Conservation (phyloP, 177 flowering plant genomes). For the Telopea speciosissima region DNA sequence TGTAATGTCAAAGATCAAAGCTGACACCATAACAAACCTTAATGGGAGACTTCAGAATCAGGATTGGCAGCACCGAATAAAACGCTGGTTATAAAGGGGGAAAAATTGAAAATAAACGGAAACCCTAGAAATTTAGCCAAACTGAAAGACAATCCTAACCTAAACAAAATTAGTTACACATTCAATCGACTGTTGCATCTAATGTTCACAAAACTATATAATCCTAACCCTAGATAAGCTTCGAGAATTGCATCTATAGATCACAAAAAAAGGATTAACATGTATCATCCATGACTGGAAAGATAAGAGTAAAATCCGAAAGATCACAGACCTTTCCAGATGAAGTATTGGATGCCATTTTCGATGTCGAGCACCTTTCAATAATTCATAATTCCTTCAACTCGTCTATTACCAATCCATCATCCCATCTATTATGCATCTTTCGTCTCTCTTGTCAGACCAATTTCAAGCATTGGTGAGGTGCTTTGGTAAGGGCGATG, state of each 20-base stretch:
- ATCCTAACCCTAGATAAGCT: no score
- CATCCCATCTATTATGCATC: no score
- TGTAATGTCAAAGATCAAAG: no score
- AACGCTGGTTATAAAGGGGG: neutral
- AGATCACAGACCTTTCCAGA: neutral
- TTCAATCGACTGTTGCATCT: neutral
- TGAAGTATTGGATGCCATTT: neutral
- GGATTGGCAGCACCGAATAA: neutral
- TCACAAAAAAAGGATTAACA: neutral
- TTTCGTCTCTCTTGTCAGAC: no score
- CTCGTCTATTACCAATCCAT: no score
- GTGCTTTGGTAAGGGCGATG: no score
- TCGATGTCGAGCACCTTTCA: neutral
- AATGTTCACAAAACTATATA: neutral
- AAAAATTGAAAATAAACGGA: neutral
- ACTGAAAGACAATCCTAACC: neutral
- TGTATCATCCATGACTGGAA: neutral
- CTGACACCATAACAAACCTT: no score
- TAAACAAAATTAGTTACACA: neutral
- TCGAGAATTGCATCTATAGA: neutral
- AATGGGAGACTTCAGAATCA: neutral
- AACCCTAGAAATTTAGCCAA: no score
- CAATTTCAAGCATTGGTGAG: no score
- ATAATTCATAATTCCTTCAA: no score
- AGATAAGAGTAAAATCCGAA: neutral